A percentile compares a stretch with the other conserved stretches of the same genome.
Evolutionary conservation across 2,329 filamentous ascomycete genomes (phyloP).

Genomic region (Tolypocladium tundrense): DNA sequence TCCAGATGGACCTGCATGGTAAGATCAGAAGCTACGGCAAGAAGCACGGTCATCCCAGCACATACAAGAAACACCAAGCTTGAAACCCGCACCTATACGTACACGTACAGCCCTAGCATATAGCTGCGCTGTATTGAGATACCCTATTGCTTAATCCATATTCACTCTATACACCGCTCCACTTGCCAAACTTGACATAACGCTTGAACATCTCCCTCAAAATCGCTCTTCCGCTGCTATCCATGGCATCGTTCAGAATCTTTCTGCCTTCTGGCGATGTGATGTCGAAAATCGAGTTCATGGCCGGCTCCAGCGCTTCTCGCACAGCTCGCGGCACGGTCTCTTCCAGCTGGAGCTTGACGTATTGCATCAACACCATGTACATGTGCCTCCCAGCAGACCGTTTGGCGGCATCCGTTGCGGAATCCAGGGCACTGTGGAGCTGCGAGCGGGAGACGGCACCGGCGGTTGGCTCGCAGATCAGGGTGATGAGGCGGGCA

Average conservation of each 20-base stretch:
- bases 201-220: constrained; percentile 47
- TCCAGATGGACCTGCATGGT: constrained; percentile 42
- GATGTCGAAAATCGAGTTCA: constrained; percentile 50
- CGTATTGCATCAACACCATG: constrained; percentile 46
- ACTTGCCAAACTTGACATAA: constrained; percentile 54
- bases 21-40: constrained; percentile 47
- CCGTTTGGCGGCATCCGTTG: constrained; percentile 49
- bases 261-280: constrained; percentile 44
- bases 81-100: neutral
- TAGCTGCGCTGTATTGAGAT: constrained; percentile 4
- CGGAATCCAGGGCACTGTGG: constrained; percentile 42
- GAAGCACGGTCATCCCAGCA: constrained; percentile 48
- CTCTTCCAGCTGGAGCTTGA: constrained; percentile 50
- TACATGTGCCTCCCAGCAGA: constrained; percentile 54
- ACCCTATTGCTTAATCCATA: constrained; percentile 1
- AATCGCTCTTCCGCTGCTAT: constrained; percentile 47
- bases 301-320: constrained; percentile 45
- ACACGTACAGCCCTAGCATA: neutral
- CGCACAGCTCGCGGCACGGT: constrained; percentile 39
- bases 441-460: constrained; percentile 39
- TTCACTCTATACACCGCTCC: constrained; percentile 41
- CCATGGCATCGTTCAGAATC: constrained; percentile 49
- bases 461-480: constrained; percentile 48
- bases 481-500: constrained; percentile 44
- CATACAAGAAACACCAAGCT: constrained; percentile 25